Base-by-base conservation (phyloP, 495 filamentous ascomycete species). In the Penicillium salamii region DNA sequence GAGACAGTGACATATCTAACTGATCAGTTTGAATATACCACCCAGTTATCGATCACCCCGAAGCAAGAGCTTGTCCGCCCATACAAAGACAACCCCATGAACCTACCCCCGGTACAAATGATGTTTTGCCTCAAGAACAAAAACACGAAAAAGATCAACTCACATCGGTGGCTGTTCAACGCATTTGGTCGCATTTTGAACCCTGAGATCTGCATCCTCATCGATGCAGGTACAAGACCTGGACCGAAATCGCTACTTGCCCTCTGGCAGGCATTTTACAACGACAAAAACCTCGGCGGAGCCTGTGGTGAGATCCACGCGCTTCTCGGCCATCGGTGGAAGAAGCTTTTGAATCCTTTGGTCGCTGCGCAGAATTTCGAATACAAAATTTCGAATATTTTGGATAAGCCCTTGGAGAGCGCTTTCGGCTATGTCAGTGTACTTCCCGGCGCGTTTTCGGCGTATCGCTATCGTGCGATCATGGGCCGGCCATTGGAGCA, bases 71-170 rank as follows among this genome's bases (percentile, higher is more conserved):
- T 97, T 45, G 89, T 96, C 59, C 85, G 91, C 4, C 92, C 92
- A 5, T 81, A 84, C 21, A 90, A 91, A 51, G 90, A 95, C 54
- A 79, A 82, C 37, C 78, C 88, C 12, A 79, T 71, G 55, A 93
- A 87, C 3, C 80, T 97, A 20, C 91, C 91, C 18, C 91, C 91
- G 0, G 90, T 95, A 26, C 91, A 97, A 76, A 90, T 96, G 81
- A 91, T 97, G 65, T 96, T 97, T 73, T 97, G 91, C 63, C 70
- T 97, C 58, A 97, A 97, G 72, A 89, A 95, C 69, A 89, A 92
- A 74, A 97, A 97, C 76, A 90, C 80, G 74, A 96, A 97, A 76
- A 98, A 98, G 78, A 98, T 98, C 78, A 98, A 98, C 74, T 97
- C 93, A 31, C 92, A 97, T 65, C 78, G 92, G 69, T 97, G 92